Evolutionary conservation across 2,329 filamentous ascomycete species (phyloP), one percentile per base, ranked within the genome.

Genomic region (Cytospora chrysosperma): DNA sequence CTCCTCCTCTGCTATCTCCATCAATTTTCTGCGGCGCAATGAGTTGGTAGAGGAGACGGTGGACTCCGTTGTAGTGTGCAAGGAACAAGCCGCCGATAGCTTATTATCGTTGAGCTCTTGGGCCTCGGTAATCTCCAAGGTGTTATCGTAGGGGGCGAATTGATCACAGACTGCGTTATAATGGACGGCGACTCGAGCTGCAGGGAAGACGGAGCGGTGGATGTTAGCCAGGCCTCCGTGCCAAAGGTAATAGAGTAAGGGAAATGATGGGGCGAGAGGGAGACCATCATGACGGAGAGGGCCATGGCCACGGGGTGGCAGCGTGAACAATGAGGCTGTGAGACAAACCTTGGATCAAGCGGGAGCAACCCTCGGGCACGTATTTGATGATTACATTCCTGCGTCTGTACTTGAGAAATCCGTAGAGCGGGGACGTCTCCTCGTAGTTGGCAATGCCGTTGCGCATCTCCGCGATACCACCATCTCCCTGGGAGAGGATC

Each of bases 311-410:
- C n/a, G n/a, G n/a, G n/a, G n/a, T 32, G 53, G 51, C 57, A 28
- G 28, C n/a, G 37, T 28, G 21, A 59, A 65, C 32, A 64, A 65
- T 21, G 27, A 52, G 50, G 34, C 34, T 53, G n/a, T 61, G 59
- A 64, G 63, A 75, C 86, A 70, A 77, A 97, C 95, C 95, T 90
- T 97, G 91, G 60, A 99, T 82, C 61, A 99, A 81, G 71, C 95
- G 86, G 67, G 95, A 98, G 68, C 93, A 94, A 65, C 89, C 91
- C 65, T 96, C 92, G 1, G 94, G 95, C 67, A 97, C 84, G 75
- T 95, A 97, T 79, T 95, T 97, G 75, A 99, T 85, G 65, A 99
- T 79, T 56, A 98, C 90, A 76, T 93, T 97, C 73, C 93, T 87
- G 73, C 93, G 88, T 62, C 94, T 85, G 76, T 97, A 98, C 70